Evolutionary conservation across 2,329 filamentous ascomycete genomes (phyloP), one percentile per base, ranked within the genome.

Genomic region (Davidsoniella eucalypti): DNA sequence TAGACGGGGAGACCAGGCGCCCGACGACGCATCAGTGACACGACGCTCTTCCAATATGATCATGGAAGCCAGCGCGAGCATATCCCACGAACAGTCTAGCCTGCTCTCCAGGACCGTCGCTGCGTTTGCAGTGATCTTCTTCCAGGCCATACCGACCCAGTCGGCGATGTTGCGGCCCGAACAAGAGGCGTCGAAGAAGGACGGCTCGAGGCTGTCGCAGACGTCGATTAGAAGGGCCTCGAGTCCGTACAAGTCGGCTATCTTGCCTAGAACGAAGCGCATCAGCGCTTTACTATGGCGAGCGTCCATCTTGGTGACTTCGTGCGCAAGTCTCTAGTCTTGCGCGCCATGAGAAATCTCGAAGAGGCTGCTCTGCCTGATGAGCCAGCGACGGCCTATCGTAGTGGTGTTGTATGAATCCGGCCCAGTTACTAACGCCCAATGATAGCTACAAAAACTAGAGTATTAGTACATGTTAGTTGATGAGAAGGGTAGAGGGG

Each of bases 231-330:
- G 8, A 12, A 33, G 29, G 44, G 39, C n/a, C n/a, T 49, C 38
- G 26, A 49, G 16, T n/a, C 23, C 25, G 14, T 17, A 1, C 14
- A 49, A 23, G 17, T 49, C 26, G 3, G 38, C 23, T 23, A 36
- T 43, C 5, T 33, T 29, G 38, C 47, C 47, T 10, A 49, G 29
- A 10, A 49, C 17, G 16, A 41, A 49, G 23, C 47, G 47, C 25
- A 41, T 40, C 5, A 29, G 39, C 2, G 47, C 47, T 17, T 39
- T 18, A 38, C 47, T 49, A 18, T 49, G 38, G 39, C 21, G 21
- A 8, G 47, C 47, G 18, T 49, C 47, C 47, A 49, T 49, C 23
- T 29, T 40, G n/a, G 47, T 49, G 16, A 41, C 47, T 16, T 49
- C 47, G 25, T 41, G 23, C 37, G 16, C 38, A 25, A 39, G 47